phyloP scores from a whole-genome alignment of 805 yeast species.

The Yarrowia osloensis region DNA sequence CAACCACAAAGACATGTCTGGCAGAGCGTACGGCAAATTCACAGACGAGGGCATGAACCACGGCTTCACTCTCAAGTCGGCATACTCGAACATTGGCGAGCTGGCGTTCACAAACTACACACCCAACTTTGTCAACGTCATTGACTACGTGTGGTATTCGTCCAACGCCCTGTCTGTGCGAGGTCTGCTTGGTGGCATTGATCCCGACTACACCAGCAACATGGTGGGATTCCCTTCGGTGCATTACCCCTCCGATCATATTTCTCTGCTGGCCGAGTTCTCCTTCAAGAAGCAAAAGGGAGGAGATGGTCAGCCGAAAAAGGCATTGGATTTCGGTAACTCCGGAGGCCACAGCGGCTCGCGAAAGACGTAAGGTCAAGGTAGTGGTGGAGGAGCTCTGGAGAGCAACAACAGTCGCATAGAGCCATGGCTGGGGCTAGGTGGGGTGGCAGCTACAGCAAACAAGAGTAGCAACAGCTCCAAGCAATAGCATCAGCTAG shows the following conservation, averaged over 20 bases:
- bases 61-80: conserved; percentile 76
- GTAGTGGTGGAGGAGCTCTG: conserved; percentile 13
- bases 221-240: conserved; percentile 93
- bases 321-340: conserved; percentile 24
- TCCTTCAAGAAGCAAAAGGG: conserved; percentile 52
- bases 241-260: conserved; percentile 91
- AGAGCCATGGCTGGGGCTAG: background rate
- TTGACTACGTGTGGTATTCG: conserved; percentile 95
- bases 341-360: conserved; percentile 27
- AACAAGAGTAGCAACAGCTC: background rate
- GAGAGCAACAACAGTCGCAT: conserved; percentile 14
- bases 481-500: background rate
- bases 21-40: conserved; percentile 84
- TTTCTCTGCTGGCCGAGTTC: conserved; percentile 80
- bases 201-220: conserved; percentile 69
- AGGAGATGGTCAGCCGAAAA: background rate
- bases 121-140: conserved; percentile 88
- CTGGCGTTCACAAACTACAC: conserved; percentile 93
- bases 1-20: conserved; percentile 77
- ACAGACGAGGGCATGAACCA: conserved; percentile 88
- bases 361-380: conserved; percentile 20
- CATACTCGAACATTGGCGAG: conserved; percentile 83
- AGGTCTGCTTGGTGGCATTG: conserved; percentile 84
- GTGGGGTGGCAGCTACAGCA: background rate
- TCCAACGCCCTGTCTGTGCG: conserved; percentile 76